Evolutionary conservation across 2,329 filamentous ascomycete species (phyloP).

Genomic region (Phoma sp.): DNA sequence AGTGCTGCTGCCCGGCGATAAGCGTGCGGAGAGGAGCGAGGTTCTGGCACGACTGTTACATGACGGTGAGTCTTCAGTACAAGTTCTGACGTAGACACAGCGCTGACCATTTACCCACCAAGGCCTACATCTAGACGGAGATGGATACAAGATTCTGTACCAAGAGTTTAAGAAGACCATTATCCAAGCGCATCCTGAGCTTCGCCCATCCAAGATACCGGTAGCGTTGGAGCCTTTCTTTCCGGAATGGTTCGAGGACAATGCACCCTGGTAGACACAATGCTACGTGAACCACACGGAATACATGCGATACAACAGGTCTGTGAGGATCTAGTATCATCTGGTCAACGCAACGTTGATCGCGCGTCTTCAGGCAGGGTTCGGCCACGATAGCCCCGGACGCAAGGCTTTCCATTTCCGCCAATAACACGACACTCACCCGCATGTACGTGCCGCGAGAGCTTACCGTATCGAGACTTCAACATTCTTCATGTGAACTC

Average conservation of each 20-base stretch:
- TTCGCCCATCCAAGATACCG: conserved; percentile 7
- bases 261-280: conserved; percentile 2
- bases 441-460: background rate
- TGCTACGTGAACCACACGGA: background rate
- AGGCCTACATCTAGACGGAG: conserved; percentile 12
- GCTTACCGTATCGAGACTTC: background rate
- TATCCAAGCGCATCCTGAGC: conserved; percentile 5
- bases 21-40: conserved; percentile 3
- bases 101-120: background rate
- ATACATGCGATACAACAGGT: background rate
- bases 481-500: background rate
- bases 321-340: background rate
- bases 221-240: conserved; percentile 20
- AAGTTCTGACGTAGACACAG: background rate
- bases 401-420: conserved; percentile 8
- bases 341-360: background rate
- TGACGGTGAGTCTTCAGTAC: conserved; percentile 7
- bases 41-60: conserved; percentile 8
- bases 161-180: conserved; percentile 11
- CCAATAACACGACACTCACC: conserved; percentile 3
- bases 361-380: background rate
- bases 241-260: conserved; percentile 12
- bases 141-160: conserved; percentile 11
- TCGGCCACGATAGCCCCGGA: conserved; percentile 5
- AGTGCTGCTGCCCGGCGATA: conserved; percentile 10